A percentile compares a stretch with the other conserved stretches of the same genome.
phyloP scores from a whole-genome alignment of 495 filamentous ascomycete genomes.

The Entonaema liquescens region DNA sequence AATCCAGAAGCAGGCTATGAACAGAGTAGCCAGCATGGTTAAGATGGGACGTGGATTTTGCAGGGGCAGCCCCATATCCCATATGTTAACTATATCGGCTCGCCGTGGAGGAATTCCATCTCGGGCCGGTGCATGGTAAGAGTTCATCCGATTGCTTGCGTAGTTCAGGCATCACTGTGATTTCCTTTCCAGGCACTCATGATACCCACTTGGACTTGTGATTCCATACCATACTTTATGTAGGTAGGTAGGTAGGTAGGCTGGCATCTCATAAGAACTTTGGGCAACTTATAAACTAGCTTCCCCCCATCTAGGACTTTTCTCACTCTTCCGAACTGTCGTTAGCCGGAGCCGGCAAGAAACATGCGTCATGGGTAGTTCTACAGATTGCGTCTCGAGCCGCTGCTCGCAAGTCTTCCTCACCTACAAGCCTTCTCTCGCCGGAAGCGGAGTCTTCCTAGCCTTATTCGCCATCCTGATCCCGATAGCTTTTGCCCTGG shows the following conservation, averaged over 20 bases:
- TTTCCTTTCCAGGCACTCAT: background rate
- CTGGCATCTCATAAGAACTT: no score
- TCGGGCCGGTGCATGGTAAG: slow-evolving; percentile 31
- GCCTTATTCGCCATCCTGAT: slow-evolving; percentile 51
- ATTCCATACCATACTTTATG: background rate
- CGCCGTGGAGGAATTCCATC: slow-evolving; percentile 9
- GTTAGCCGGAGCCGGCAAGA: slow-evolving; percentile 19
- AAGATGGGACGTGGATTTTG: background rate
- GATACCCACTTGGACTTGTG: background rate
- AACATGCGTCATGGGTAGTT: slow-evolving; percentile 32
- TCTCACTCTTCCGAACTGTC: background rate
- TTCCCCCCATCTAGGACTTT: background rate
- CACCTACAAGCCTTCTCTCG: slow-evolving; percentile 41
- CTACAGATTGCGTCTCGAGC: slow-evolving; percentile 18
- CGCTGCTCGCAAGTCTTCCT: slow-evolving; percentile 43
- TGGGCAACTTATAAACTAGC: background rate
- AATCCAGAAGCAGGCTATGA: slow-evolving; percentile 15
- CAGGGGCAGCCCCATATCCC: background rate
- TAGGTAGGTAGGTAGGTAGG: no score
- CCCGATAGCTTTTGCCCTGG: slow-evolving; percentile 48
- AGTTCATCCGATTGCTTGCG: slow-evolving; percentile 20
- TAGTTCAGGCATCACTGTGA: background rate
- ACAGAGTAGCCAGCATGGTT: slow-evolving; percentile 9
- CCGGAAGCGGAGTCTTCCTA: slow-evolving; percentile 50
- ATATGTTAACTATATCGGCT: slow-evolving; percentile 23